Evolutionary conservation across 441 rosid genomes (phyloP), one percentile per base, ranked within the genome.

Genomic region (Lagerstroemia fauriei): DNA sequence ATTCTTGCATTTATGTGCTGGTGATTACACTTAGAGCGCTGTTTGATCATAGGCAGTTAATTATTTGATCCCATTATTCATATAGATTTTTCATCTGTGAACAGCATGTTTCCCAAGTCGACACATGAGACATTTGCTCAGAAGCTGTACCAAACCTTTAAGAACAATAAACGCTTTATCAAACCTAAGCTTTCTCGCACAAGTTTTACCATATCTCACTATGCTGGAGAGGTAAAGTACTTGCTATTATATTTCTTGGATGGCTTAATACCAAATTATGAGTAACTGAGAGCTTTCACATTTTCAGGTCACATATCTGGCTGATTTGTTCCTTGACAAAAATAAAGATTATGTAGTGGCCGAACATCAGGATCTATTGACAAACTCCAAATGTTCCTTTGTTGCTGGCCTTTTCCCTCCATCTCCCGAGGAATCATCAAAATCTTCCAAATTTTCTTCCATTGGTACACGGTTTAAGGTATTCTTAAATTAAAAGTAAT

Each of bases 91-190:
- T 76, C 82, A 70, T 78, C 84, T 87, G 83, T 78, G 78, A 77
- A 83, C 97, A 97, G 98, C 89, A 97, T 97, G 99, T 97, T 97
- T 80, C 98, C 99, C 22, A 97, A 93, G 89, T 97, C 99, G 48
- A 97, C 99, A 20, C 99, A 97, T 88, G 99, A 95, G 93, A 97
- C 99, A 81, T 97, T 97, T 93, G 93, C 98, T 78, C 98, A 97
- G 91, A 97, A 95, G 93, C 86, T 97, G 92, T 95, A 93, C 89
- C 98, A 94, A 90, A 95, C 99, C 82, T 94, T 93, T 90, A 95
- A 94, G 89, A 94, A 90, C 87, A 89, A 89, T 90, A 95, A 93
- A 91, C 96, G 99, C 72, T 97, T 97, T 85, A 89, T 94, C 87
- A 97, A 97, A 88, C 99, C 99, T 66, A 97, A 97, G 94, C 96